phyloP scores from a whole-genome alignment of 176 grass and related monocot species.

The Ensete glaucum region DNA sequence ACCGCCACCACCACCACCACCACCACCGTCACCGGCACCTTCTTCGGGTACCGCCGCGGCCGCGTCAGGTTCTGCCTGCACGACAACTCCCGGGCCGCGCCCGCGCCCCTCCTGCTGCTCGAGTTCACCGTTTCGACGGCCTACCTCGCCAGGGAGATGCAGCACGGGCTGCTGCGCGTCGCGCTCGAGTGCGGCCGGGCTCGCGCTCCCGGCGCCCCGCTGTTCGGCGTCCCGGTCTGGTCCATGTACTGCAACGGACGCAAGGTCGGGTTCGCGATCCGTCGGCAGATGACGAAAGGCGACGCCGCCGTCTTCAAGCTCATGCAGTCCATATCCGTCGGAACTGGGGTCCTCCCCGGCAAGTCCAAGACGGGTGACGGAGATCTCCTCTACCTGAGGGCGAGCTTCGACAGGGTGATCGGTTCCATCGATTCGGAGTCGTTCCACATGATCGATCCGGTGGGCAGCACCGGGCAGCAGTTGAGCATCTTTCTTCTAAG shows the following conservation, averaged over 20 bases:
- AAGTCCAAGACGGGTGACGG: conserved; percentile 23
- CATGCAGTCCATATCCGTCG: conserved; percentile 51
- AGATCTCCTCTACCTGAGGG: conserved; percentile 58
- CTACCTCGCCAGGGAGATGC: conserved; percentile 47
- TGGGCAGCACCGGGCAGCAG: conserved; percentile 48
- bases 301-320: conserved; percentile 45
- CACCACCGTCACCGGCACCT: conserved; percentile 50
- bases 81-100: conserved; percentile 22
- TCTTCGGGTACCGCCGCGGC: conserved; percentile 53
- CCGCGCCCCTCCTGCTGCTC: conserved; percentile 35
- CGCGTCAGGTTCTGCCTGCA: conserved; percentile 52
- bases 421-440: conserved; percentile 65
- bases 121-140: conserved; percentile 45
- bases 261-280: conserved; percentile 62
- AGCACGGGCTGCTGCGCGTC: conserved; percentile 49
- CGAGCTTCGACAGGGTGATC: conserved; percentile 54
- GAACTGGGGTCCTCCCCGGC: conserved; percentile 50
- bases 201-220: background rate
- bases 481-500: conserved; percentile 70
- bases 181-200: conserved; percentile 42
- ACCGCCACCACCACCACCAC: conserved; percentile 14
- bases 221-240: conserved; percentile 45
- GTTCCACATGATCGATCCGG: conserved; percentile 63
- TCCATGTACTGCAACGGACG: conserved; percentile 85
- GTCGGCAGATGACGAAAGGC: conserved; percentile 30